These are phyloP conservation scores for Xylaria palmicola DNA, from an alignment of 495 filamentous ascomycete species.

Conservation along the genomic window DNA sequence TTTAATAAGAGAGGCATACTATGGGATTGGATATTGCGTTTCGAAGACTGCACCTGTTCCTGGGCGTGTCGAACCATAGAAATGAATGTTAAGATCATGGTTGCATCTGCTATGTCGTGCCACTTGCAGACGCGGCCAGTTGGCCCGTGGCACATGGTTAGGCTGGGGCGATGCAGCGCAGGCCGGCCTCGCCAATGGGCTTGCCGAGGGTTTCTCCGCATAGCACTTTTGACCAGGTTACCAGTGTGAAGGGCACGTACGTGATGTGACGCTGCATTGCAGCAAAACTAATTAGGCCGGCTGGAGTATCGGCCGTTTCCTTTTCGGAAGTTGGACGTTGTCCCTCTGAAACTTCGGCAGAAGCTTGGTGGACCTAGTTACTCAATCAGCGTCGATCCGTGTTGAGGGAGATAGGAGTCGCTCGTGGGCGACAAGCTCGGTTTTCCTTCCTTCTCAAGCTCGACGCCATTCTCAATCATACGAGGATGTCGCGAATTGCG, in stretches of 20 bases:
- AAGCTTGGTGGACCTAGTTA: not conserved
- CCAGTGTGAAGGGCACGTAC: too few relatives aligned
- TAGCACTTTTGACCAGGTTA: not conserved
- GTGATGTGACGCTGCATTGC: not conserved
- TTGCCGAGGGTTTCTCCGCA: not conserved
- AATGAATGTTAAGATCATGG: not conserved
- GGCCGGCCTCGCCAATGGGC: not conserved
- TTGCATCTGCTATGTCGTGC: slow-evolving; percentile 3
- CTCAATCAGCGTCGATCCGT: not conserved
- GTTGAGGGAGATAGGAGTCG: not conserved
- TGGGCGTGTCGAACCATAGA: not conserved
- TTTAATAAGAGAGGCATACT: not conserved
- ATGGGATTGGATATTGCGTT: slow-evolving; percentile 9
- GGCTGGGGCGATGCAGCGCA: not conserved
- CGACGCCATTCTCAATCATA: not conserved
- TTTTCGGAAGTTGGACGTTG: not conserved
- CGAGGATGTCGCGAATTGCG: not conserved
- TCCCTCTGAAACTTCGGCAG: not conserved
- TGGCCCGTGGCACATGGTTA: slow-evolving; percentile 4
- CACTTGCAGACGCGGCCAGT: slow-evolving; percentile 9
- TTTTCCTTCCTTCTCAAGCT: not conserved
- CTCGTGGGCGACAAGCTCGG: not conserved
- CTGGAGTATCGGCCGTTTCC: not conserved
- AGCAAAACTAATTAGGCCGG: not conserved
- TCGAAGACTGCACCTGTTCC: slow-evolving; percentile 8